Evolutionary conservation across 495 filamentous ascomycete genomes (phyloP).

Genomic region (Aspergillus asperescens): DNA sequence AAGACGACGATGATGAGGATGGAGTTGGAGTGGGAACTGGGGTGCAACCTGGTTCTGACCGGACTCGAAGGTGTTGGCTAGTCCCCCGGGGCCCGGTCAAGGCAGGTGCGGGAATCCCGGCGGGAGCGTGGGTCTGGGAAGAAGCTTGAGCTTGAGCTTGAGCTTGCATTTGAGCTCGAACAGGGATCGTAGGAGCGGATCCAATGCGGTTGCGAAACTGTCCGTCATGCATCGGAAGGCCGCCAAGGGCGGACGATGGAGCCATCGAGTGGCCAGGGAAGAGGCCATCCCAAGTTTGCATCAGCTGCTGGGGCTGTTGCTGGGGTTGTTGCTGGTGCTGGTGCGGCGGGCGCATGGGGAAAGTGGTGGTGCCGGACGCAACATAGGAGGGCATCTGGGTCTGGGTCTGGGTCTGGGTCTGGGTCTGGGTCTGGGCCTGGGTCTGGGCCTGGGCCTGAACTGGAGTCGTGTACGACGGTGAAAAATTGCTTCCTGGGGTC

Average conservation of each 20-base stretch:
- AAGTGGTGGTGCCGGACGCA: slow-evolving; percentile 13
- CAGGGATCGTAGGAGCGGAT: slow-evolving; percentile 36
- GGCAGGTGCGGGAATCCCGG: background rate
- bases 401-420: background rate
- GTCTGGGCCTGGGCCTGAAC: background rate
- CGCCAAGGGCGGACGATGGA: slow-evolving; percentile 17
- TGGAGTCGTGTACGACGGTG: slow-evolving; percentile 22
- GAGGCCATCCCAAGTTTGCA: slow-evolving; percentile 24
- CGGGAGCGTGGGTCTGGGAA: slow-evolving; percentile 1
- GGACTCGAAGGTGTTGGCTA: slow-evolving; percentile 21
- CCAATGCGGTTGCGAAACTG: slow-evolving; percentile 39
- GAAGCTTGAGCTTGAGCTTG: slow-evolving; percentile 15
- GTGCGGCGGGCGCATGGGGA: slow-evolving; percentile 3
- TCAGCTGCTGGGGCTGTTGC: slow-evolving; percentile 7
- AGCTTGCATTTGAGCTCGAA: slow-evolving; percentile 19
- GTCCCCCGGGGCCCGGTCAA: background rate
- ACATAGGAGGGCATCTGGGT: slow-evolving; percentile 30
- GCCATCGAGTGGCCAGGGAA: slow-evolving; percentile 17
- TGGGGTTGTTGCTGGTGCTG: slow-evolving; percentile 13
- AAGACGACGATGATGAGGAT: slow-evolving; percentile 4
- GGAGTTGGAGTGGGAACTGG: background rate
- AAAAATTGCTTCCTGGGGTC: slow-evolving; percentile 27
- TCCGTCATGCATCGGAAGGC: slow-evolving; percentile 24
- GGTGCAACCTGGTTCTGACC: slow-evolving; percentile 19
- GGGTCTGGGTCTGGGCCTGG: slow-evolving; percentile 18